Base-by-base conservation (phyloP, 2,329 filamentous ascomycete genomes). In the Colletotrichum paranaense region DNA sequence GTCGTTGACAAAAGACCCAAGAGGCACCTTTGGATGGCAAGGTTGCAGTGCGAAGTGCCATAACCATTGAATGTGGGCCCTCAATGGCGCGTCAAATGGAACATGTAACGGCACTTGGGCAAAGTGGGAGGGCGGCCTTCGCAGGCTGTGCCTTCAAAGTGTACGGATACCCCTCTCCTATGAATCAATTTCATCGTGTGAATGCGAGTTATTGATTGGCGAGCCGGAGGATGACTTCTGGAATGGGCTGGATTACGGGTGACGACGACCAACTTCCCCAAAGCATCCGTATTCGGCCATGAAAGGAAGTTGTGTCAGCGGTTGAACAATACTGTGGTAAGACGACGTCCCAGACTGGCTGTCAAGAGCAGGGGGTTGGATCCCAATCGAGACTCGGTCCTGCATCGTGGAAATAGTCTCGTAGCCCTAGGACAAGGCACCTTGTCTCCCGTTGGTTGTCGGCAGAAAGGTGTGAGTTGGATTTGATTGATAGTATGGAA, bases 381-480 rank as follows among this genome's bases (percentile, higher is more conserved):
- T 32, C 67, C 67, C 55, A 49, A 73, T 71, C 30, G 71, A 66
- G 71, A 65, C 60, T 70, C 49, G 60, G 38, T 56, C 55, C 67
- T 73, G 71, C 71, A 73, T 67, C 59, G 70, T 71, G 62, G 28
- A 49, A 65, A 73, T 73, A 66, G 71, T 73, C 32, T 58, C 65
- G 32, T 60, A 64, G 65, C 49, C 57, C 69, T 72, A 72, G 68
- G 58, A 64, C 35, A 72, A 63, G 69, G 64, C 46, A 68, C 69
- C 64, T 72, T 72, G 38, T 72, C 58, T 72, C 52, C 26, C 16
- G 28, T 64, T 72, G 58, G 28, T 35, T 55, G n/a, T 55, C 9
- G 38, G 38, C 5, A 16, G 62, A 28, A 32, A 11, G 42, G 26
- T 35, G 65, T 46, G 68, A 24, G 19, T 55, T 58, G 30, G 19